Base-by-base conservation (phyloP, 2,329 filamentous ascomycete genomes). In the Fusarium sulawesiense region DNA sequence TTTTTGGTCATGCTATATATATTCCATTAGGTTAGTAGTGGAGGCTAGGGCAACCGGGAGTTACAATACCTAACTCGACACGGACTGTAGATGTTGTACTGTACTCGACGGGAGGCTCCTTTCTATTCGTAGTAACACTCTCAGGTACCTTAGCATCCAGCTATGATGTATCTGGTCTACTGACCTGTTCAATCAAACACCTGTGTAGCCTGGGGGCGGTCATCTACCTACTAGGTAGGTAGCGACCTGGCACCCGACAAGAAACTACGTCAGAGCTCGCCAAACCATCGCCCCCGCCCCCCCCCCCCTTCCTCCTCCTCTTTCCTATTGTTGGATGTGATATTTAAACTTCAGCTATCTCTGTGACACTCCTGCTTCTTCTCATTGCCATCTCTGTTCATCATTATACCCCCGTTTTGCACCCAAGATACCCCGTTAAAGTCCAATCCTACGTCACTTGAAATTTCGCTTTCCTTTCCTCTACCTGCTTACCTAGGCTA, bases 291-390 rank as follows among this genome's bases (percentile, higher is more conserved):
- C 20, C 20, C 20, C 20, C 20, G 2, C 20, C 20, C 20, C 20
- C 29, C 47, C 41, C 44, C 63, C 50, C 27, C 27, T 7, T 18
- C 32, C 32, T 34, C 32, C 55, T 48, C 55, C 44, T 41, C 21
- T 13, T 45, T 14, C n/a, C 27, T 45, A 27, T 41, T 51, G 32
- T 20, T 51, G 48, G 40, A 10, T 32, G 20, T 57, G 48, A 60
- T 70, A 70, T 70, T 72, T 72, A 72, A 72, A 68, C 47, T 59
- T 64, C 58, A 32, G n/a, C 20, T 53, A 58, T 58, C 49, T 47
- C 69, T 56, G 27, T 63, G 44, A 44, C 48, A 27, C 18, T 29
- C 20, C 27, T 49, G 3, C 25, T 20, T 27, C 32, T 55, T 20
- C 11, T 37, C 27, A 40, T 61, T 37, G 34, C 45, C 14, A 41